Base-by-base conservation (phyloP, 2,329 filamentous ascomycete species). In the Fusarium abutilonis region DNA sequence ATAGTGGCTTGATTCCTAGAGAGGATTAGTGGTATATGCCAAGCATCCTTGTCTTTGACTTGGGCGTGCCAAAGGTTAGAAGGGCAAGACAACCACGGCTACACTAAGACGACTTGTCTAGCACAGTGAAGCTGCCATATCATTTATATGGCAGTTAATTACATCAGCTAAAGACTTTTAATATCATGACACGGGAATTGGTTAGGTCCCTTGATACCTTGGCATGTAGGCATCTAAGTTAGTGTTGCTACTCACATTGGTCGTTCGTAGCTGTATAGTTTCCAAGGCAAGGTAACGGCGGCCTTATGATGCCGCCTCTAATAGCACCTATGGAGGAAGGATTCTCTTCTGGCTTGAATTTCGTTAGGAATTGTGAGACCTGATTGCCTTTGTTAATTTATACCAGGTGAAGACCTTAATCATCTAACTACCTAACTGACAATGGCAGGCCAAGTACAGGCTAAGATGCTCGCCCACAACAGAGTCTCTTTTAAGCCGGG, bases 1-100 rank as follows among this genome's bases (percentile, higher is more conserved):
- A 43, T 46, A 56, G 17, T 65, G n/a, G 41, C 46, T 48, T 53
- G 43, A 42, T 57, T 28, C 57, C 47, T 31, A 62, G 50, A 58
- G 31, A 15, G 48, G 56, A 15, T 51, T 65, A 65, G 62, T 41
- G 62, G 35, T 32, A 59, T 32, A 63, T 63, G 52, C 48, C 56
- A 64, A 62, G 44, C 26, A 60, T 58, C 40, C 54, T 63, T 43
- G 31, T 46, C 31, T 51, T 54, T 63, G 55, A 39, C 29, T 62
- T 41, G 40, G 44, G 46, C 42, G 34, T 36, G 42, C 19, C 19
- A 19, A 19, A 19, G 19, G 19, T 19, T 19, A 19, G 19, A 19
- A 19, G 19, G 19, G 21, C 61, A 47, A 61, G 44, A 52, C 49
- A 60, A 34, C 17, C 29, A 35, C 17, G 31, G 41, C 44, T 31